Evolutionary conservation across 257 asterid genomes (phyloP).

Genomic region (Cruciata laevipes): DNA sequence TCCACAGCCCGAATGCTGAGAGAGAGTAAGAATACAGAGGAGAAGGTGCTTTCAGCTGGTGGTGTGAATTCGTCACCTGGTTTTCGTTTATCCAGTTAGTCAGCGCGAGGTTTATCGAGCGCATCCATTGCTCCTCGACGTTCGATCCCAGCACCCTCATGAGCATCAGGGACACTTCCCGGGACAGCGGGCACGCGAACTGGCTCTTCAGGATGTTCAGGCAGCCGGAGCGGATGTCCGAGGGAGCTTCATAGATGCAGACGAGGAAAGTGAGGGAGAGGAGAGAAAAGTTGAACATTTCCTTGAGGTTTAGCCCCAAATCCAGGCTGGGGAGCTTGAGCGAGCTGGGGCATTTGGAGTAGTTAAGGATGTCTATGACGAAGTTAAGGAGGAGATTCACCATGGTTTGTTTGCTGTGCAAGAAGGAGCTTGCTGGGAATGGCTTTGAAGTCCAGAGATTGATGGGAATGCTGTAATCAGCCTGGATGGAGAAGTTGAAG

Average conservation of each 20-base stretch:
- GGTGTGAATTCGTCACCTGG: constrained; percentile 12
- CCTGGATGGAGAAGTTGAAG: constrained; percentile 41
- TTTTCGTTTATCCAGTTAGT: constrained; percentile 65
- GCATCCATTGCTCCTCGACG: constrained; percentile 63
- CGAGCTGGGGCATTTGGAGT: constrained; percentile 23
- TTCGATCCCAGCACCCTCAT: constrained; percentile 67
- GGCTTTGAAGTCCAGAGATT: constrained; percentile 71
- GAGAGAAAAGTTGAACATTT: constrained; percentile 53
- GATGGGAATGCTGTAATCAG: constrained; percentile 52
- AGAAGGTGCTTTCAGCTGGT: constrained; percentile 34
- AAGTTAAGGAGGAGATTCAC: constrained; percentile 32
- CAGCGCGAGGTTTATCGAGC: constrained; percentile 66
- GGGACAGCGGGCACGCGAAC: constrained; percentile 39
- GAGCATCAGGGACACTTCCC: constrained; percentile 36
- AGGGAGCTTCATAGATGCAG: constrained; percentile 75
- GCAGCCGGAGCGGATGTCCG: constrained; percentile 42
- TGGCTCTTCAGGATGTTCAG: constrained; percentile 42
- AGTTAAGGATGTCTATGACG: constrained; percentile 40
- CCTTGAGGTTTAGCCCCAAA: constrained; percentile 19
- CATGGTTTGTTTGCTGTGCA: constrained; percentile 18
- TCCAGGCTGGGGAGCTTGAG: constrained; percentile 28
- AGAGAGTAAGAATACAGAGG: constrained; percentile 54
- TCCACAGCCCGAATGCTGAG: constrained; percentile 63
- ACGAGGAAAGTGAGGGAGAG: constrained; percentile 54
- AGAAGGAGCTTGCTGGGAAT: constrained; percentile 10